A percentile compares a stretch with the other conserved stretches of the same genome.
Evolutionary conservation across 2,329 filamentous ascomycete genomes (phyloP).

Genomic region (Clonostachys chloroleuca): DNA sequence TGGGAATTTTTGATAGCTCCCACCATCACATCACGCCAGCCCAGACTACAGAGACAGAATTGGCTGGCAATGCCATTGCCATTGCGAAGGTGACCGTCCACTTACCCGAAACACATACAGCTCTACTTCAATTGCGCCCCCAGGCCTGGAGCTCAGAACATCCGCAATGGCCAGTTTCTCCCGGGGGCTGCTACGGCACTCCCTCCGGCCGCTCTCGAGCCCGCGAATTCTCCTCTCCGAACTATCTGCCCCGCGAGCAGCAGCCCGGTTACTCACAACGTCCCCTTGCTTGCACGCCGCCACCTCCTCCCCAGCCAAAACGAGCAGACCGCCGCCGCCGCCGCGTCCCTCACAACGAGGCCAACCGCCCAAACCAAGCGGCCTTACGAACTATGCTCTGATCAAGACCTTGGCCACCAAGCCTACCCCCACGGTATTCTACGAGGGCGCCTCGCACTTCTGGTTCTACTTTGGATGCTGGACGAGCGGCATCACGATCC

Average conservation of each 20-base stretch:
- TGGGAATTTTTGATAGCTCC: too few relatives aligned
- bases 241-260: constrained; percentile 10
- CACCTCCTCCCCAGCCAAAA: constrained; percentile 5
- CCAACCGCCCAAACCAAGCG: background rate
- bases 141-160: too few relatives aligned
- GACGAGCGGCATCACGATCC: constrained; percentile 38
- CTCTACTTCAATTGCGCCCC: background rate
- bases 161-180: constrained; percentile 21
- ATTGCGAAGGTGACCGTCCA: background rate
- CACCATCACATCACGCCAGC: too few relatives aligned
- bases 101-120: background rate
- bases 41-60: too few relatives aligned
- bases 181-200: constrained; percentile 11
- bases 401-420: constrained; percentile 52
- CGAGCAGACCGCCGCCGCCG: constrained; percentile 4
- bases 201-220: constrained; percentile 5
- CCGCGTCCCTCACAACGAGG: constrained; percentile 5
- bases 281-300: constrained; percentile 7
- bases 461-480: constrained; percentile 59
- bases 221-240: constrained; percentile 8
- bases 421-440: constrained; percentile 53
- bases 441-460: constrained; percentile 60
- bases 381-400: constrained; percentile 32
- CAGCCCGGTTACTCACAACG: constrained; percentile 20
- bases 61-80: too few relatives aligned